phyloP scores from a whole-genome alignment of 495 filamentous ascomycete species.

The Daldinia concentrica region DNA sequence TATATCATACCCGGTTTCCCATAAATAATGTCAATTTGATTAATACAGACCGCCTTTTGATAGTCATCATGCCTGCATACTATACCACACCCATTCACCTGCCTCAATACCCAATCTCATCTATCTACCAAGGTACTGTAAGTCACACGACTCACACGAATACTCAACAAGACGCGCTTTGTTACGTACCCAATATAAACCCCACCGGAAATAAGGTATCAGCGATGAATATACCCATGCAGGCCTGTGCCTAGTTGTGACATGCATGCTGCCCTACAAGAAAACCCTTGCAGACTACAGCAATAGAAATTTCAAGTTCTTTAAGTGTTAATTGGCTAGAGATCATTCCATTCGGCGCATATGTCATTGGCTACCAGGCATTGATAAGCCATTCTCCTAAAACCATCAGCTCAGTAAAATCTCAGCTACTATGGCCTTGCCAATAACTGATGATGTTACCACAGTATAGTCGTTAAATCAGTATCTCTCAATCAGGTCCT shows the following conservation, averaged over 20 bases:
- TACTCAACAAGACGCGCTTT: neutral
- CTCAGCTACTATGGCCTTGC: too few species aligned
- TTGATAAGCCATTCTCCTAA: too few species aligned
- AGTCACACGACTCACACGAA: constrained; percentile 15
- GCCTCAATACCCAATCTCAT: constrained; percentile 21
- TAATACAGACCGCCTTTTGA: constrained; percentile 38
- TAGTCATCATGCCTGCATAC: constrained; percentile 1
- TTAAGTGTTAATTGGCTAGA: constrained; percentile 3
- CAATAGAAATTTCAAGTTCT: constrained; percentile 8
- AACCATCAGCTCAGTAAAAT: too few species aligned
- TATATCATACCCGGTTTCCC: constrained; percentile 23
- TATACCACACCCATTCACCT: constrained; percentile 14
- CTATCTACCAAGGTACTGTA: constrained; percentile 1
- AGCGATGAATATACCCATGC: constrained; percentile 7
- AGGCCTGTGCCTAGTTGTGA: constrained; percentile 13
- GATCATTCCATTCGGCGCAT: constrained; percentile 1
- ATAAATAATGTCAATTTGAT: constrained; percentile 26
- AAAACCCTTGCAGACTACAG: constrained; percentile 1
- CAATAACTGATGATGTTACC: too few species aligned
- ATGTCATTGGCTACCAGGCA: neutral
- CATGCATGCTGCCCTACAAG: constrained; percentile 23
- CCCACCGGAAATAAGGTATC: constrained; percentile 16
- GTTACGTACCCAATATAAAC: constrained; percentile 10
- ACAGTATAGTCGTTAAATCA: too few species aligned
- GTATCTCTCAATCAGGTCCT: too few species aligned